Percentiles rank a stretch among this genome's conserved stretches.
Evolutionary conservation across 306 rosid genomes (phyloP).

Genomic region (Sechiopsis laciniata): DNA sequence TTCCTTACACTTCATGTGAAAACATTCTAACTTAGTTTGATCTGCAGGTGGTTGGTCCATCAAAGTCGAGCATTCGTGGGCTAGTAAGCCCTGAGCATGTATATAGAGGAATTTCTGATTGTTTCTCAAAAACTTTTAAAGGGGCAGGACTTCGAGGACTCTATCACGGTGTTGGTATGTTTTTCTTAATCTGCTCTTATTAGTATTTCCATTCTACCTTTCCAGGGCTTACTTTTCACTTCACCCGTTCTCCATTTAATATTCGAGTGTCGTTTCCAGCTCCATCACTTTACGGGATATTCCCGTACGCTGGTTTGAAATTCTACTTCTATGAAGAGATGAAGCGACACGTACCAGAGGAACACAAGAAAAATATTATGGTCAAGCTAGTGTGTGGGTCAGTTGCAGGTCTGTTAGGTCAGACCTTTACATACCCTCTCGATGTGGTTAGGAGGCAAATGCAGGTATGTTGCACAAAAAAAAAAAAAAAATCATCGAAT

Average conservation of each 20-base stretch:
- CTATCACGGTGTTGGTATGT: constrained; percentile 87
- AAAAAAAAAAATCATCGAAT: neutral
- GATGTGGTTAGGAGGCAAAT: constrained; percentile 98
- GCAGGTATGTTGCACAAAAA: constrained; percentile 52
- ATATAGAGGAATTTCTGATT: constrained; percentile 72
- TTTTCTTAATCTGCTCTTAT: constrained; percentile 26
- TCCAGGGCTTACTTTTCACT: constrained; percentile 31
- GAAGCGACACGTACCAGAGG: constrained; percentile 82
- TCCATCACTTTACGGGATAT: constrained; percentile 89
- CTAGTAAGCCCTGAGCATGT: constrained; percentile 40
- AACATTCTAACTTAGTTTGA: constrained; percentile 6
- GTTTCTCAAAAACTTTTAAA: constrained; percentile 67
- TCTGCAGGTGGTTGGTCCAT: constrained; percentile 64
- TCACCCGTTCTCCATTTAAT: constrained; percentile 22
- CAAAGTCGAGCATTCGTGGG: constrained; percentile 40
- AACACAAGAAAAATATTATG: constrained; percentile 55
- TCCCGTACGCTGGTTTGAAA: constrained; percentile 94
- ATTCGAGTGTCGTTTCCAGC: constrained; percentile 45
- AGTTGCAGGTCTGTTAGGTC: constrained; percentile 87
- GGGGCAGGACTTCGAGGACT: constrained; percentile 81
- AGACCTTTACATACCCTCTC: constrained; percentile 92
- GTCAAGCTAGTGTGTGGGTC: constrained; percentile 88
- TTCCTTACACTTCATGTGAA: neutral
- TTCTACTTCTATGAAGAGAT: constrained; percentile 91
- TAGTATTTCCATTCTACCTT: constrained; percentile 17